phyloP scores from a whole-genome alignment of 106 monocot species.

The Phalaenopsis equestris region DNA sequence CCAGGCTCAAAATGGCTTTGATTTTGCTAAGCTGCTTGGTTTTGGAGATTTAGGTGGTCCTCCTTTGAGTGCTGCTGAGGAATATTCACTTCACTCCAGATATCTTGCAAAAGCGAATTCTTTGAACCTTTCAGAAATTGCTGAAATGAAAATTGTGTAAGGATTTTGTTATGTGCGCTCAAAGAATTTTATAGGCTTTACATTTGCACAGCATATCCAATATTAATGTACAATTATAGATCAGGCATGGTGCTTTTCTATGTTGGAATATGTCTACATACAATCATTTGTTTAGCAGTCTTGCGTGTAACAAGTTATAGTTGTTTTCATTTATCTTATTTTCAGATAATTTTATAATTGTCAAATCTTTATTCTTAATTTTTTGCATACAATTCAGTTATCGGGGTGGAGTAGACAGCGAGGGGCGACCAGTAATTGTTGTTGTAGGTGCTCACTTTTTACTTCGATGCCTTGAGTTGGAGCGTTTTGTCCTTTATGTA shows the following conservation, averaged over 20 bases:
- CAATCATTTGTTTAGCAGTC: not conserved
- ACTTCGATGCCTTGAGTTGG: conserved; percentile 90
- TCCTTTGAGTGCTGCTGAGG: conserved; percentile 83
- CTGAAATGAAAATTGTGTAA: conserved; percentile 99
- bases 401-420: conserved; percentile 92
- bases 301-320: not conserved
- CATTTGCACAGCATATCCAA: not conserved
- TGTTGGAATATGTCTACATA: not conserved
- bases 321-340: not conserved
- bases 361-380: not conserved
- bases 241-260: not conserved
- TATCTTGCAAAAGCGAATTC: conserved; percentile 97
- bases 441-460: conserved; percentile 98
- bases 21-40: conserved; percentile 74
- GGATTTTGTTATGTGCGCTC: conserved; percentile 13
- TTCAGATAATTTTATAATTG: not conserved
- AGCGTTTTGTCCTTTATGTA: conserved; percentile 85
- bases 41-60: conserved; percentile 97
- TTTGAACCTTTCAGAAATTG: conserved; percentile 89
- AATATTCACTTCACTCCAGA: conserved; percentile 97
- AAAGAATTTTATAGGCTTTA: not conserved
- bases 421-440: conserved; percentile 91
- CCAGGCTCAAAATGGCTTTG: conserved; percentile 66
- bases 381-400: conserved; percentile 47
- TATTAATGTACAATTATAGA: not conserved